Evolutionary conservation across 495 filamentous ascomycete genomes (phyloP).

Genomic region (Baudoinia panamericana): DNA sequence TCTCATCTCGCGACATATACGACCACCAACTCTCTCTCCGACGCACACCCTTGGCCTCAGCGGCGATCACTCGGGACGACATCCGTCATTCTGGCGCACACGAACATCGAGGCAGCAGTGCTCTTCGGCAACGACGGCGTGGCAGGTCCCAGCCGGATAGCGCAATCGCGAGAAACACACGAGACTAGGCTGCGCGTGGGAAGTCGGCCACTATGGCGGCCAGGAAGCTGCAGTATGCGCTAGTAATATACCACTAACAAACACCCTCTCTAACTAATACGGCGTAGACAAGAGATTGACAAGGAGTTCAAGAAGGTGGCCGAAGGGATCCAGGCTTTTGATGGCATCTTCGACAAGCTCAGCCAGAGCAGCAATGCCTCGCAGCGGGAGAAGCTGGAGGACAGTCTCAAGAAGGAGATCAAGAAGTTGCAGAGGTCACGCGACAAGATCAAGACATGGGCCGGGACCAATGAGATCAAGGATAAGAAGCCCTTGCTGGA

Average conservation of each 20-base stretch:
- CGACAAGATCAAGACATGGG: constrained; percentile 99
- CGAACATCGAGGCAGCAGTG: too few relatives aligned
- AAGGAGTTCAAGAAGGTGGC: constrained; percentile 89
- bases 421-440: constrained; percentile 96
- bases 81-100: too few relatives aligned
- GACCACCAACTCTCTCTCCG: too few relatives aligned
- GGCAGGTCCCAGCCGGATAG: neutral
- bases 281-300: constrained; percentile 33
- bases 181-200: constrained; percentile 2
- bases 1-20: too few relatives aligned
- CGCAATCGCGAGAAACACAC: too few relatives aligned
- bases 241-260: too few relatives aligned
- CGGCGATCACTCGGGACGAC: too few relatives aligned
- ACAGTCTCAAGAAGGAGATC: constrained; percentile 95
- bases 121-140: neutral
- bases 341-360: constrained; percentile 91
- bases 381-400: constrained; percentile 95
- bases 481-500: constrained; percentile 92
- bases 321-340: constrained; percentile 86
- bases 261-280: too few relatives aligned
- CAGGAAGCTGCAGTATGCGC: constrained; percentile 83
- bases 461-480: constrained; percentile 92
- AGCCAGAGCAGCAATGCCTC: constrained; percentile 76
- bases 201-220: constrained; percentile 56
- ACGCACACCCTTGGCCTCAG: too few relatives aligned